Conservation (phyloP, 2,329 filamentous ascomycete species). For the Alternaria novae-zelandiae region DNA sequence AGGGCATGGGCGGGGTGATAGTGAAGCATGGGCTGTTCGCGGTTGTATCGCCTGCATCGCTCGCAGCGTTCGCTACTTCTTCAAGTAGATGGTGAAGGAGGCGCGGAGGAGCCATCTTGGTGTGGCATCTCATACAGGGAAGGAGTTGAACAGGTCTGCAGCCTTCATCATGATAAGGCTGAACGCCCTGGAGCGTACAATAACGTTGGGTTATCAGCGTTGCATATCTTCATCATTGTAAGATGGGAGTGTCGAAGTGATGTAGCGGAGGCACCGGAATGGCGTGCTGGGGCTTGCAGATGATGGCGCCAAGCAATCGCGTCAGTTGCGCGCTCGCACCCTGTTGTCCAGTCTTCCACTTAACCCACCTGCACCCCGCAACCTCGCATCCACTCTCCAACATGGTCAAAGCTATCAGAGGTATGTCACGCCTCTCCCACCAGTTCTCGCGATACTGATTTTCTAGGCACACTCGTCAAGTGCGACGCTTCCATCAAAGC, state of each 20-base stretch:
- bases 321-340: slow-evolving; percentile 25
- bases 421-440: slow-evolving; percentile 39
- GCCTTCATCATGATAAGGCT: not conserved
- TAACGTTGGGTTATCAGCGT: too few species aligned
- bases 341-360: slow-evolving; percentile 27
- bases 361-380: slow-evolving; percentile 10
- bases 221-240: not conserved
- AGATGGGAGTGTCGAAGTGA: not conserved
- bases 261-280: slow-evolving; percentile 9
- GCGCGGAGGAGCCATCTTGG: not conserved
- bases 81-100: not conserved
- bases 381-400: slow-evolving; percentile 20
- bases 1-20: not conserved
- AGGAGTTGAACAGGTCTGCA: not conserved
- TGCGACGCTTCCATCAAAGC: slow-evolving; percentile 89
- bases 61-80: not conserved
- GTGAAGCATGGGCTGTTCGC: not conserved
- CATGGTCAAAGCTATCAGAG: slow-evolving; percentile 66
- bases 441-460: not conserved
- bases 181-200: too few species aligned
- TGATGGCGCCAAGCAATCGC: slow-evolving; percentile 24
- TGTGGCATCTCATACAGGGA: not conserved
- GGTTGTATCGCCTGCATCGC: not conserved
- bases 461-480: slow-evolving; percentile 73
- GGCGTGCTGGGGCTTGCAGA: not conserved